Evolutionary conservation across 2,329 filamentous ascomycete species (phyloP).

Genomic region (Penicillium rolfsii): DNA sequence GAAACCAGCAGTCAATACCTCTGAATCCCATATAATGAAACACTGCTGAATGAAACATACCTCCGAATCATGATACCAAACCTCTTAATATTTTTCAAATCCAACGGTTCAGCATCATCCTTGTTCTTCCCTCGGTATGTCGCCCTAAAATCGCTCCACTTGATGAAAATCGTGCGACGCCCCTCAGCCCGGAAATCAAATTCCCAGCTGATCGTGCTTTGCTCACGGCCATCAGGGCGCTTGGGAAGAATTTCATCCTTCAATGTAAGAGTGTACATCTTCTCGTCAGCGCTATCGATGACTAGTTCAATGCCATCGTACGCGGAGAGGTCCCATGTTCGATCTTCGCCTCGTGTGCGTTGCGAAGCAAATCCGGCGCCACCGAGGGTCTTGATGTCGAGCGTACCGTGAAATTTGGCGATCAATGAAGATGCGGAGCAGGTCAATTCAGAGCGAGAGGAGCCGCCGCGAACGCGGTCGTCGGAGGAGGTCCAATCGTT

Average conservation of each 20-base stretch:
- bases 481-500: slow-evolving; percentile 70
- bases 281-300: slow-evolving; percentile 58
- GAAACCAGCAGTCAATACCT: slow-evolving; percentile 21
- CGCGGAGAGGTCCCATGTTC: slow-evolving; percentile 64
- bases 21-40: too few relatives aligned
- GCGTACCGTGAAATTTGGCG: slow-evolving; percentile 65
- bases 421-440: slow-evolving; percentile 38
- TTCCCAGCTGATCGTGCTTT: slow-evolving; percentile 74
- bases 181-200: slow-evolving; percentile 60
- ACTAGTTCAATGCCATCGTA: slow-evolving; percentile 65
- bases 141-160: slow-evolving; percentile 67
- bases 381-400: slow-evolving; percentile 75
- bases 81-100: slow-evolving; percentile 64
- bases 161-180: slow-evolving; percentile 55
- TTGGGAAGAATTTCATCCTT: slow-evolving; percentile 68
- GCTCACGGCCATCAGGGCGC: slow-evolving; percentile 66
- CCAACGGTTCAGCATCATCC: slow-evolving; percentile 61
- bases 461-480: slow-evolving; percentile 76
- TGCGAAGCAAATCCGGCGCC: slow-evolving; percentile 84
- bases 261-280: slow-evolving; percentile 72
- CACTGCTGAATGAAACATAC: slow-evolving; percentile 48
- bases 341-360: slow-evolving; percentile 62
- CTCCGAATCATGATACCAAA: slow-evolving; percentile 81
- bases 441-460: slow-evolving; percentile 60
- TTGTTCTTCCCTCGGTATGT: slow-evolving; percentile 72